A percentile compares a stretch with the other conserved stretches of the same genome.
These are phyloP conservation scores for Porogramme epimiltina DNA, from an alignment of 1,284 basidiomycete genomes.

Conservation along the genomic window DNA sequence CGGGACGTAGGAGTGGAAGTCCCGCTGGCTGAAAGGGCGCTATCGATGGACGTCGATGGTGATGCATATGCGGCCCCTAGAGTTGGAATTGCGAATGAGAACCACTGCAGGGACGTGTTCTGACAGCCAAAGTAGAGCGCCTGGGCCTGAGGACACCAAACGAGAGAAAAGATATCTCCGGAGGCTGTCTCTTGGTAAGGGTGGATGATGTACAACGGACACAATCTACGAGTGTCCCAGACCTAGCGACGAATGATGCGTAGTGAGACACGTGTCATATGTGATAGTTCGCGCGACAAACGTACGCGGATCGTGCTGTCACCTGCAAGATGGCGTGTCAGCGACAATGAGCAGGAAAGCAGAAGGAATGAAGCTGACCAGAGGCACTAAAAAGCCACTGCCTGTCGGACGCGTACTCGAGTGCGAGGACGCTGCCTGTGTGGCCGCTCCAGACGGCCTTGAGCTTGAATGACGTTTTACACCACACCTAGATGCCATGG, in stretches of 20 bases:
- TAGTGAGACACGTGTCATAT: background rate
- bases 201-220: conserved; percentile 76
- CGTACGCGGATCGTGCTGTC: conserved; percentile 84
- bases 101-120: conserved; percentile 89
- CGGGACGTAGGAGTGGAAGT: conserved; percentile 43
- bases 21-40: conserved; percentile 39
- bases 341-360: background rate
- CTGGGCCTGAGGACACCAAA: conserved; percentile 73
- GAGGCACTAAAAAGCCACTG: conserved; percentile 88
- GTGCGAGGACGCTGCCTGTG: conserved; percentile 81
- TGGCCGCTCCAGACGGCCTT: conserved; percentile 83
- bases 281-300: conserved; percentile 6
- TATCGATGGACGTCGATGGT: conserved; percentile 19
- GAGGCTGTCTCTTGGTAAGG: conserved; percentile 85
- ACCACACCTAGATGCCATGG: conserved; percentile 71
- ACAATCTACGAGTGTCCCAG: conserved; percentile 80
- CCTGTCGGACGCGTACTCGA: conserved; percentile 77
- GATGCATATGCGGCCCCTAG: conserved; percentile 4
- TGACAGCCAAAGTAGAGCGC: conserved; percentile 90
- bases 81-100: conserved; percentile 51
- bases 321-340: conserved; percentile 44
- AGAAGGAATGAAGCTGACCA: conserved; percentile 41
- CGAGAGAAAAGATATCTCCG: conserved; percentile 90
- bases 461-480: conserved; percentile 68
- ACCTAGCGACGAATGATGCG: conserved; percentile 41